Evolutionary conservation across 805 yeast species (phyloP).

Genomic region (Candida lessepsii): DNA sequence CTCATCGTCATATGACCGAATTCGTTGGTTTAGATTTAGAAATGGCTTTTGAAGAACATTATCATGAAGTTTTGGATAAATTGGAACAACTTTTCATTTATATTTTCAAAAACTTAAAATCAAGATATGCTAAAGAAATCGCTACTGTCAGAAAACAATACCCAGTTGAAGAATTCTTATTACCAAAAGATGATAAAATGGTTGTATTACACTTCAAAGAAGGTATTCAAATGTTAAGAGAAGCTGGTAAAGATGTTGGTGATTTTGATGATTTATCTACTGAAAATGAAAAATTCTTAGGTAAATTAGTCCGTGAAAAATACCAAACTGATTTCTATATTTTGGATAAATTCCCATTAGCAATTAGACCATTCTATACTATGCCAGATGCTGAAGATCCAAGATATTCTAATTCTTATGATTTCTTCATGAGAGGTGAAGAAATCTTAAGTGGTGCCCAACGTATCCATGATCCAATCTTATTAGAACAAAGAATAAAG

Average conservation of each 20-base stretch:
- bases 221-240: conserved; percentile 84
- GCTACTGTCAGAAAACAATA: conserved; percentile 88
- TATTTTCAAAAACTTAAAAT: conserved; percentile 81
- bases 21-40: conserved; percentile 96
- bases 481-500: conserved; percentile 77
- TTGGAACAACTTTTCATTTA: conserved; percentile 77
- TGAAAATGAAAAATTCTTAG: conserved; percentile 91
- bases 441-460: conserved; percentile 99
- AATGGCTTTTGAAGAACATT: conserved; percentile 97
- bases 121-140: conserved; percentile 78
- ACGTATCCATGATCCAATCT: conserved; percentile 92
- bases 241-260: conserved; percentile 80
- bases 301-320: conserved; percentile 86
- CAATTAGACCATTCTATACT: conserved; percentile 96
- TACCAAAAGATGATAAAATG: conserved; percentile 94
- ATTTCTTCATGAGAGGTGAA: conserved; percentile 99
- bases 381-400: conserved; percentile 97
- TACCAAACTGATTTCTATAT: conserved; percentile 97
- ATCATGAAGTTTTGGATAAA: conserved; percentile 77
- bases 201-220: conserved; percentile 85
- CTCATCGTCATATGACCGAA: conserved; percentile 99
- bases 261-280: conserved; percentile 90
- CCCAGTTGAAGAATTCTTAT: conserved; percentile 96
- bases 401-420: conserved; percentile 94
- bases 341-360: conserved; percentile 96